A percentile compares a stretch with the other conserved stretches of the same genome.
phyloP scores from a whole-genome alignment of 179 eudicot species.

The Spergularia azorica region DNA sequence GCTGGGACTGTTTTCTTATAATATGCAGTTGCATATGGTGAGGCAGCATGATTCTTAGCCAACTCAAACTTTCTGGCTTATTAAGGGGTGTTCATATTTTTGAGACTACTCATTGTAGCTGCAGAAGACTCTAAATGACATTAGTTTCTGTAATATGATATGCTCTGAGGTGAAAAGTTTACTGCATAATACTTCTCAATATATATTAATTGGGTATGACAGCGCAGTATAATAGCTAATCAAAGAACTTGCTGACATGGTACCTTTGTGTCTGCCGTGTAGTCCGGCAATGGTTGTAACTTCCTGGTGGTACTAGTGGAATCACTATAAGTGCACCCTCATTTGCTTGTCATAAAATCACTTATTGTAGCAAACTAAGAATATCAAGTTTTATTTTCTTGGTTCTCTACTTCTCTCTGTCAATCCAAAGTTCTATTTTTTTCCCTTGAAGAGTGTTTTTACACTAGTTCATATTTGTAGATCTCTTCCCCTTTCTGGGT shows the following conservation, averaged over 20 bases:
- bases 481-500: slow-evolving; percentile 6
- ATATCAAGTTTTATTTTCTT: no score
- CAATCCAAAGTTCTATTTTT: background rate
- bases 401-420: no score
- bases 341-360: background rate
- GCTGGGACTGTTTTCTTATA: background rate
- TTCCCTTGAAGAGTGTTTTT: background rate
- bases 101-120: background rate
- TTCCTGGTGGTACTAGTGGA: background rate
- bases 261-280: background rate
- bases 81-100: background rate
- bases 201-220: background rate
- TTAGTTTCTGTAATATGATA: background rate
- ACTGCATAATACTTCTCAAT: background rate
- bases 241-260: background rate
- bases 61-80: background rate
- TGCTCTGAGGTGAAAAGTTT: background rate
- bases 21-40: slow-evolving; percentile 14
- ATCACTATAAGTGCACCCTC: background rate
- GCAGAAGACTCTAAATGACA: background rate
- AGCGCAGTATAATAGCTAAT: background rate
- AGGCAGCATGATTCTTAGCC: background rate
- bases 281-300: background rate
- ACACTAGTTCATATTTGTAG: background rate
- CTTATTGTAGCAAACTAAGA: background rate